phyloP scores from a whole-genome alignment of 179 eudicot genomes.

The Pouteria campechiana region DNA sequence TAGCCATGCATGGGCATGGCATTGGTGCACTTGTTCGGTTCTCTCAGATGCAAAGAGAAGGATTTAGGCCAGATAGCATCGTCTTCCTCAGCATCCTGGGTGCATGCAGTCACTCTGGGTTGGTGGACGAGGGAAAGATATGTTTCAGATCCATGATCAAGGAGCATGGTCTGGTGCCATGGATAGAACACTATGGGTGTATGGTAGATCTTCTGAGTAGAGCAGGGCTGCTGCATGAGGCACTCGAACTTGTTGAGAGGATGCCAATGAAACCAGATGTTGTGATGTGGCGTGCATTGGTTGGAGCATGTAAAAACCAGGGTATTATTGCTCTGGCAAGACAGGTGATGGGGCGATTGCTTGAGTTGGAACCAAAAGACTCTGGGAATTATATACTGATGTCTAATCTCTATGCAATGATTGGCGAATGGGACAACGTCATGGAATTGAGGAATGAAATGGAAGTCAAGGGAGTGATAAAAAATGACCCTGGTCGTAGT shows the following conservation, averaged over 20 bases:
- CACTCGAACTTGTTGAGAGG: constrained; percentile 38
- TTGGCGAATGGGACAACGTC: constrained; percentile 49
- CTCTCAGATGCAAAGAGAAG: no score
- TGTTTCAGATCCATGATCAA: constrained; percentile 47
- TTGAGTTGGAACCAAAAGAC: constrained; percentile 64
- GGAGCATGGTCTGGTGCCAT: constrained; percentile 36
- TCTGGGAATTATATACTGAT: constrained; percentile 49
- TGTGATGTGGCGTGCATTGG: constrained; percentile 76
- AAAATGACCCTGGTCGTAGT: no score
- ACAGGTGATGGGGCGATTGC: constrained; percentile 43
- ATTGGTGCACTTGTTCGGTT: no score
- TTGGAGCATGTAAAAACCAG: constrained; percentile 69
- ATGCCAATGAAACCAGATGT: constrained; percentile 62
- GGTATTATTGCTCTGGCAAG: constrained; percentile 59
- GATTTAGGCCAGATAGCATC: no score
- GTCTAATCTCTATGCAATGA: constrained; percentile 50
- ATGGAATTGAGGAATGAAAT: no score
- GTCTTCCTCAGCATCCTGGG: constrained; percentile 74
- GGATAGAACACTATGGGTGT: constrained; percentile 81
- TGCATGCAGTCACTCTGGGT: constrained; percentile 61
- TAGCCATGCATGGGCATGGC: no score
- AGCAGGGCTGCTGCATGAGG: constrained; percentile 54
- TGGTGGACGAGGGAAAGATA: constrained; percentile 42
- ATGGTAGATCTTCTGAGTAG: constrained; percentile 66
- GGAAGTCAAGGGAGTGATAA: no score